Evolutionary conservation across 1,284 basidiomycete species (phyloP).

Genomic region (Phenoliferia sp.): DNA sequence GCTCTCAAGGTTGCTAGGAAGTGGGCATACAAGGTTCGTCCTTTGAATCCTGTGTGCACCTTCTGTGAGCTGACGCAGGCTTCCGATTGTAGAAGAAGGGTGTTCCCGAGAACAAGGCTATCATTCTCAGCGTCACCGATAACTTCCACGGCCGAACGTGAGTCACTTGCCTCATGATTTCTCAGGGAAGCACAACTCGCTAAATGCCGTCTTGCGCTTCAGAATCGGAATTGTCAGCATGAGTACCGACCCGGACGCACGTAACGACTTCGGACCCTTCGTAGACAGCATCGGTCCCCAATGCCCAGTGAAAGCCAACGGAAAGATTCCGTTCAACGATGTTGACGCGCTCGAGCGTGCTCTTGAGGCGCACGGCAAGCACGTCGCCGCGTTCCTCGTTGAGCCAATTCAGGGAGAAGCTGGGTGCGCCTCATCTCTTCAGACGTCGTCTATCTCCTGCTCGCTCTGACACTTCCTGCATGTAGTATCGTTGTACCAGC

Average conservation of each 20-base stretch:
- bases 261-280: conserved; percentile 86
- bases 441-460: conserved; percentile 9
- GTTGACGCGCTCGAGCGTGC: conserved; percentile 77
- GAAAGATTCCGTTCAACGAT: conserved; percentile 69
- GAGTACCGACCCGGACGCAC: conserved; percentile 91
- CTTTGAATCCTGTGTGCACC: background rate
- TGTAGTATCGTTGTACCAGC: conserved; percentile 82
- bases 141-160: conserved; percentile 97
- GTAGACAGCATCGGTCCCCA: conserved; percentile 75
- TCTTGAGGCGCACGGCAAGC: conserved; percentile 71
- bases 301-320: conserved; percentile 49
- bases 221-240: conserved; percentile 54
- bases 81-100: conserved; percentile 64
- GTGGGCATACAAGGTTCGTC: conserved; percentile 68
- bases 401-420: conserved; percentile 99
- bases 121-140: conserved; percentile 78
- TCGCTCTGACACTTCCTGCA: background rate
- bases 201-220: background rate
- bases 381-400: conserved; percentile 87
- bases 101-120: conserved; percentile 74
- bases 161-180: conserved; percentile 45
- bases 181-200: background rate
- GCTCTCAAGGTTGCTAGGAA: conserved; percentile 77
- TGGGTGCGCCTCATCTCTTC: conserved; percentile 56
- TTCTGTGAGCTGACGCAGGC: too few relatives aligned